Conservation (phyloP, 345 rosid species). For the Ailanthus altissimus region DNA sequence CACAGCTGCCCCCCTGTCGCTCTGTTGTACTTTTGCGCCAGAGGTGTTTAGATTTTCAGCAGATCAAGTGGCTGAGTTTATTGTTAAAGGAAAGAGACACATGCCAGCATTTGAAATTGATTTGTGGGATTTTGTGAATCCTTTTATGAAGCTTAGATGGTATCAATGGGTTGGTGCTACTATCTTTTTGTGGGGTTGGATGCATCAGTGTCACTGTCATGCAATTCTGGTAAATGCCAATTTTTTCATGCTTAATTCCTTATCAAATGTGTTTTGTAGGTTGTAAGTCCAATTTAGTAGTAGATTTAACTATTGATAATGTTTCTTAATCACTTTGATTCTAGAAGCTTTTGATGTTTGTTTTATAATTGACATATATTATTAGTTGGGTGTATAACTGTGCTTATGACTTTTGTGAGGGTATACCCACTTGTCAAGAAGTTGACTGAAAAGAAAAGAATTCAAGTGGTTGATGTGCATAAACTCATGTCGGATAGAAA, state of each 20-base stretch:
- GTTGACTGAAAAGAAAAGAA: not conserved
- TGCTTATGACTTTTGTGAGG: not conserved
- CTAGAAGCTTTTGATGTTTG: not conserved
- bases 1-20: conserved; percentile 57
- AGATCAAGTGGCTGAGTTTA: conserved; percentile 41
- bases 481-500: not conserved
- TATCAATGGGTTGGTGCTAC: conserved; percentile 58
- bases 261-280: not conserved
- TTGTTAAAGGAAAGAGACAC: conserved; percentile 43
- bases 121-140: conserved; percentile 39
- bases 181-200: conserved; percentile 73
- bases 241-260: not conserved
- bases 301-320: not conserved
- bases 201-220: conserved; percentile 67
- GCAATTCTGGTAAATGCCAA: conserved; percentile 54
- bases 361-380: not conserved
- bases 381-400: not conserved
- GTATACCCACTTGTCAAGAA: not conserved
- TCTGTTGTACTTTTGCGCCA: conserved; percentile 45
- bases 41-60: conserved; percentile 49
- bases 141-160: conserved; percentile 57
- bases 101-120: conserved; percentile 33
- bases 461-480: not conserved
- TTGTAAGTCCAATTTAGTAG: not conserved
- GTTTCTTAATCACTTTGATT: not conserved